phyloP scores from a whole-genome alignment of 768 basidiomycete species.

The Pisolithus tinctorius region DNA sequence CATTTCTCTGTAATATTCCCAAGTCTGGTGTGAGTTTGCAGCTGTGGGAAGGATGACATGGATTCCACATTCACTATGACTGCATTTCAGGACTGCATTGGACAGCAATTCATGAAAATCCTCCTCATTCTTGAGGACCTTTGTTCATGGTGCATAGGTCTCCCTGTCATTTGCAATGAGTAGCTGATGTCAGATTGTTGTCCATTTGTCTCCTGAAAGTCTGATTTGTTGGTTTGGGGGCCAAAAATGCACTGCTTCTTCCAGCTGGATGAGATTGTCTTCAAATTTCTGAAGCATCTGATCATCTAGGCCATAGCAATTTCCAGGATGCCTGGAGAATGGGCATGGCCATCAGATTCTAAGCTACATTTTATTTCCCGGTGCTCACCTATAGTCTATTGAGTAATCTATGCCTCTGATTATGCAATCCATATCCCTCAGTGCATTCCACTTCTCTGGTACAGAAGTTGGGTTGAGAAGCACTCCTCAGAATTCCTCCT shows the following conservation, averaged over 20 bases:
- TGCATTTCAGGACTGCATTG: neutral
- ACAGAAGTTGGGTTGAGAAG: neutral
- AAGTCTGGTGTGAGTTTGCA: neutral
- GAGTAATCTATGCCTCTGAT: neutral
- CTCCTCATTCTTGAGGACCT: neutral
- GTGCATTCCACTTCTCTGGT: neutral
- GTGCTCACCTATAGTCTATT: neutral
- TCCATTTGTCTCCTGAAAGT: neutral
- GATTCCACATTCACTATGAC: neutral
- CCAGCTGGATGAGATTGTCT: neutral
- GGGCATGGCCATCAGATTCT: neutral
- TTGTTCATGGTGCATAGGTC: neutral
- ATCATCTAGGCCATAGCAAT: neutral
- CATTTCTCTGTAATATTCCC: too few species aligned
- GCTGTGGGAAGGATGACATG: neutral
- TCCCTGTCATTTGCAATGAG: neutral
- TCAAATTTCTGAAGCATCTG: neutral
- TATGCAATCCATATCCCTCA: neutral
- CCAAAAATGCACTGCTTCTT: neutral
- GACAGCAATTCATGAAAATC: neutral
- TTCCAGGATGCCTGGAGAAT: neutral
- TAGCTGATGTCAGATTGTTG: neutral
- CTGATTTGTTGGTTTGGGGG: neutral
- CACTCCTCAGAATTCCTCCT: neutral
- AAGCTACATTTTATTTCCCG: too few species aligned